Evolutionary conservation across 2,329 filamentous ascomycete genomes (phyloP), one percentile per base, ranked within the genome.

Genomic region (Botrytis paeoniae): DNA sequence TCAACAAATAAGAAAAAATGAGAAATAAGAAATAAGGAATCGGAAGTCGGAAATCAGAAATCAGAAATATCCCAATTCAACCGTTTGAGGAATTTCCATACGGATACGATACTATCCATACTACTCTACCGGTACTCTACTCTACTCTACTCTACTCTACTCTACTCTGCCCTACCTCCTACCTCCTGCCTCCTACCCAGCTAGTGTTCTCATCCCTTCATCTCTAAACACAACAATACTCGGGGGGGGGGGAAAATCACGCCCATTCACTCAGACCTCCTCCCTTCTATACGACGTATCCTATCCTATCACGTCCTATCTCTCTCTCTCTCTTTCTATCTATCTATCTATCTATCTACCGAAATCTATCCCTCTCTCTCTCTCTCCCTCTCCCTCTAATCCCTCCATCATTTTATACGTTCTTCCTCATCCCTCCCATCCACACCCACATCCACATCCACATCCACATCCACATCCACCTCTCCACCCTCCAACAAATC

Each of bases 401-500:
- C 37, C 45, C 12, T 18, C 43, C 35, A 20, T 54, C 63, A 37
- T 39, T 54, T n/a, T 68, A 45, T 41, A 45, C 25, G n/a, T 29
- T 43, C 43, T n/a, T 54, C 59, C 29, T 66, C 61, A 37, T 16
- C 35, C 51, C 29, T 43, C 68, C 48, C 51, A 25, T 41, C 35
- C 29, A 35, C 51, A 14, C 45, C 68, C 35, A 35, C 32, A n/a
- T 70, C 57, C 37, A 25, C 16, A n/a, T n/a, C n/a, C 25, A 60
- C 45, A 43, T 68, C 45, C 29, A 35, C 51, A 14, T 61, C 68
- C 35, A 35, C 32, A n/a, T 70, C 57, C 37, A 25, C 16, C 35
- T 20, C 39, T 70, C 69, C 37, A 25, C 22, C 35, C 25, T 69
- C 70, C 45, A 54, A 62, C 64, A 29, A 29, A 61, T 48, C 63